A percentile compares a stretch with the other conserved stretches of the same genome.
These are phyloP conservation scores for Phaeophleospora eucalypticola DNA, from an alignment of 2,329 filamentous ascomycete genomes.

Conservation along the genomic window DNA sequence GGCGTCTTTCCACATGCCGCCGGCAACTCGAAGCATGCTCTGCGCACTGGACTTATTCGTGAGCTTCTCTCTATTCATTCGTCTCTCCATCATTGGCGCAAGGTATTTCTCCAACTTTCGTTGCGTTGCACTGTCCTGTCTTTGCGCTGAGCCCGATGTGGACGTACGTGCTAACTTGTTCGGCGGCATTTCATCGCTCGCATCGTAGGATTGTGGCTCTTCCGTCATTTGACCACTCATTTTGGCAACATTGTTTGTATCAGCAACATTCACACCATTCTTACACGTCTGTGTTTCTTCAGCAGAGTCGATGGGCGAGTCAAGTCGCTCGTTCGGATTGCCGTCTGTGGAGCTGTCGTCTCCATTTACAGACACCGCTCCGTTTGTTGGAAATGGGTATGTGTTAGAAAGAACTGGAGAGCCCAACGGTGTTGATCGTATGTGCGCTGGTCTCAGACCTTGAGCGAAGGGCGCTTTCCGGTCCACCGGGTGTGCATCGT, in stretches of 20 bases:
- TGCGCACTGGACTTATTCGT: neutral
- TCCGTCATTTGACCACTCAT: neutral
- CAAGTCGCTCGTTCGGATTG: neutral
- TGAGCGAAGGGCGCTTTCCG: neutral
- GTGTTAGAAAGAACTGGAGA: neutral
- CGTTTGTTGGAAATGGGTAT: neutral
- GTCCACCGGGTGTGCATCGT: slow-evolving; percentile 11
- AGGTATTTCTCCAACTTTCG: neutral
- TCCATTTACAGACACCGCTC: neutral
- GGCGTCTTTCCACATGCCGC: neutral
- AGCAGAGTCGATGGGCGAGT: neutral
- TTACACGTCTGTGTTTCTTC: too few relatives aligned
- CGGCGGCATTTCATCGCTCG: neutral
- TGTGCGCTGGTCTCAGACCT: neutral
- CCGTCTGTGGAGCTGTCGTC: neutral
- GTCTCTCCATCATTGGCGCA: neutral
- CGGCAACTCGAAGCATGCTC: neutral
- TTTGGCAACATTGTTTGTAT: neutral
- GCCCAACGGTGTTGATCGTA: neutral
- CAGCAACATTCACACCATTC: too few relatives aligned
- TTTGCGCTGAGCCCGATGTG: neutral
- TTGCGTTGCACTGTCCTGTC: neutral
- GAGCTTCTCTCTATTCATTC: neutral
- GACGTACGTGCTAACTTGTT: neutral
- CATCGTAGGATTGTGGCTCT: neutral